Conservation (phyloP, 805 yeast species). For the Kockiozyma suomiensis region DNA sequence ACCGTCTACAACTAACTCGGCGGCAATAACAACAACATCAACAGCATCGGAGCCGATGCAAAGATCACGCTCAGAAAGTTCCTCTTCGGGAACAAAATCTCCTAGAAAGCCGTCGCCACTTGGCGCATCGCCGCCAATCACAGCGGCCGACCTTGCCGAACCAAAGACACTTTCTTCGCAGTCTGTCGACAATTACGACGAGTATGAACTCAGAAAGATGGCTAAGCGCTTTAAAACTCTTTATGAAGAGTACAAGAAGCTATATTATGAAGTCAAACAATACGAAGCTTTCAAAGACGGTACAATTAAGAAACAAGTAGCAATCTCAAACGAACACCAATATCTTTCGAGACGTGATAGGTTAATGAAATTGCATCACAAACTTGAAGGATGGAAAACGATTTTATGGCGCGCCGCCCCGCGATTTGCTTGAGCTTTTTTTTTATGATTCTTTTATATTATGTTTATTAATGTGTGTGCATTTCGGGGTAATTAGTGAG, state of each 20-base stretch:
- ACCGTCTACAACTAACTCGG: not conserved
- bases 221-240: conserved; percentile 21
- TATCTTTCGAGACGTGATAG: conserved; percentile 23
- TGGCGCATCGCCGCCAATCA: conserved; percentile 30
- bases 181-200: conserved; percentile 6
- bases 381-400: conserved; percentile 28
- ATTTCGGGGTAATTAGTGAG: not conserved
- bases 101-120: conserved; percentile 33
- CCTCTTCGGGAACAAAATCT: conserved; percentile 18
- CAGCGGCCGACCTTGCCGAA: conserved; percentile 21
- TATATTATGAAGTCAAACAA: conserved; percentile 27
- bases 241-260: conserved; percentile 26
- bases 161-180: not conserved
- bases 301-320: not conserved
- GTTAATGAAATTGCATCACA: conserved; percentile 24
- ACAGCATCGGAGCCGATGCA: conserved; percentile 5
- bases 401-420: conserved; percentile 31
- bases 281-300: conserved; percentile 8
- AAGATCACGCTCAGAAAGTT: conserved; percentile 9
- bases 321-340: conserved; percentile 12
- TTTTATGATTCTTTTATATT: not conserved
- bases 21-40: not conserved
- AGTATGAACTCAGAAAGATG: conserved; percentile 25
- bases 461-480: not conserved
- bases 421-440: not conserved